Conservation (phyloP, 164 flowering plant species). For the Chimonanthus salicifolius region DNA sequence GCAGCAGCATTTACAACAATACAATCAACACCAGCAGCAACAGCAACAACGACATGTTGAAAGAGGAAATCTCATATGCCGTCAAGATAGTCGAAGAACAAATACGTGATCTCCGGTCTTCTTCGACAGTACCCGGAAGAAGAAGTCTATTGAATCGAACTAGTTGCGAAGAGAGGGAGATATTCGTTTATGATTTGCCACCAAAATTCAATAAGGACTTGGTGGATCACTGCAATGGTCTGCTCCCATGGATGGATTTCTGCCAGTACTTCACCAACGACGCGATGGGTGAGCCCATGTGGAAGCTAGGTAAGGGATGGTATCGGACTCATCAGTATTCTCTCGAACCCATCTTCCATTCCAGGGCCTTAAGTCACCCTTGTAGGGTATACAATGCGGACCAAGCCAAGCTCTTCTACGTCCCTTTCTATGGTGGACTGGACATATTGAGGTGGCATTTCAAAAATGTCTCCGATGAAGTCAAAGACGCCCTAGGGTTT, state of each 20-base stretch:
- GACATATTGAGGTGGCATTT: slow-evolving; percentile 71
- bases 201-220: slow-evolving; percentile 67
- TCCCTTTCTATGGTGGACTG: slow-evolving; percentile 73
- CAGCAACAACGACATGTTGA: not conserved
- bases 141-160: not conserved
- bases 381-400: slow-evolving; percentile 50
- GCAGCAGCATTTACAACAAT: not conserved
- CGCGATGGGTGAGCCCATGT: slow-evolving; percentile 49
- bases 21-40: not conserved
- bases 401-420: slow-evolving; percentile 71
- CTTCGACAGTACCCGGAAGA: slow-evolving; percentile 24
- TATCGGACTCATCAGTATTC: slow-evolving; percentile 65
- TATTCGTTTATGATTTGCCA: slow-evolving; percentile 70
- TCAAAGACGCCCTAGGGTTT: slow-evolving; percentile 43
- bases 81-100: slow-evolving; percentile 38
- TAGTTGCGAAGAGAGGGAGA: slow-evolving; percentile 46
- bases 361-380: slow-evolving; percentile 53
- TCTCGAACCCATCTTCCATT: slow-evolving; percentile 67
- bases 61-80: slow-evolving; percentile 29
- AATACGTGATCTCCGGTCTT: slow-evolving; percentile 42
- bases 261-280: slow-evolving; percentile 49
- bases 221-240: slow-evolving; percentile 42
- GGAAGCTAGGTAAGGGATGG: slow-evolving; percentile 61
- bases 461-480: slow-evolving; percentile 43
- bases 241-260: slow-evolving; percentile 51